Evolutionary conservation across 2,329 filamentous ascomycete species (phyloP), one percentile per base, ranked within the genome.

Genomic region (Neopestalotiopsis sp.): DNA sequence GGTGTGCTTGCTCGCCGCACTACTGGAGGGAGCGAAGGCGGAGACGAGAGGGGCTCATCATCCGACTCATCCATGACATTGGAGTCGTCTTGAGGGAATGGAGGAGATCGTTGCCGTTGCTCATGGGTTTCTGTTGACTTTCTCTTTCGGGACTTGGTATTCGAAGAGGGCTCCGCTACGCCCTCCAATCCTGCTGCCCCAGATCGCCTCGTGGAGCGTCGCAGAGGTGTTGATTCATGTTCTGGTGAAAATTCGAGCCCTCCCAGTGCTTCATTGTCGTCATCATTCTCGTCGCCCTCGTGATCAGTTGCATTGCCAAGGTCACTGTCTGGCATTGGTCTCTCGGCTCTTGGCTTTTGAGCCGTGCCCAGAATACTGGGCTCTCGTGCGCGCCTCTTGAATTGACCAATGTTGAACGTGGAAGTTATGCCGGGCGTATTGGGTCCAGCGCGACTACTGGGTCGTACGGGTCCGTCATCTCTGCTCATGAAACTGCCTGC

Each of bases 141-240:
- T 57, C 89, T 83, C 76, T 91, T 91, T 64, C 84, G 83, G 9
- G 85, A 79, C 65, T 80, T 81, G 24, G 74, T 73, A 58, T 78
- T 78, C 4, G 81, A 74, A 14, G 71, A 72, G n/a, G 78, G 73
- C 17, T 79, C 78, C 62, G 72, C 70, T 59, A 71, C 67, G 67
- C 69, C 67, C 56, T 62, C 70, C 3, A 32, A 20, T 17, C 72
- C 73, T 7, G 68, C 69, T 20, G 72, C 76, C 59, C 70, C 69
- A 38, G 77, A 74, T n/a, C 78, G 77, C 56, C 79, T 81, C 70
- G 82, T 85, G 45, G 81, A 81, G 24, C 85, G 79, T 69, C 89
- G 86, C 32, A 91, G 75, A 3, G 91, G 91, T 6, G 91, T 93
- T 17, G 90, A 91, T 79, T 92, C 90, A 34, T 89, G 90, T 68